Evolutionary conservation across 176 grass and related monocot species (phyloP).

Genomic region (Sorghum bicolor): Sorghum_bicolor_NCBIv3 NC_012879.2:1364501-1365000

Average conservation of each 20-base stretch:
- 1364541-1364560: slow-evolving; percentile 99
- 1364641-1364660: slow-evolving; percentile 71
- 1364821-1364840: slow-evolving; percentile 46
- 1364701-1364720: slow-evolving; percentile 72
- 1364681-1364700: slow-evolving; percentile 96
- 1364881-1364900: slow-evolving; percentile 30
- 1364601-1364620: slow-evolving; percentile 93
- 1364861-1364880: slow-evolving; percentile 7
- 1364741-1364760: slow-evolving; percentile 96
- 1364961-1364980: too few relatives aligned
- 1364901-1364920: slow-evolving; percentile 45
- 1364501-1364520: slow-evolving; percentile 71
- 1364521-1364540: slow-evolving; percentile 89
- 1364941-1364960: neutral
- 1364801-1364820: slow-evolving; percentile 83
- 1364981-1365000: neutral
- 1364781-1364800: slow-evolving; percentile 79
- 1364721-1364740: slow-evolving; percentile 81
- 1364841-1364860: slow-evolving; percentile 86
- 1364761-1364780: slow-evolving; percentile 81
- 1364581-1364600: slow-evolving; percentile 87
- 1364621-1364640: slow-evolving; percentile 94
- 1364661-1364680: slow-evolving; percentile 75
- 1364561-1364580: slow-evolving; percentile 80
- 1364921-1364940: slow-evolving; percentile 18